Conservation (phyloP, 2,329 filamentous ascomycete genomes). For the Trichoderma simmonsii region DNA sequence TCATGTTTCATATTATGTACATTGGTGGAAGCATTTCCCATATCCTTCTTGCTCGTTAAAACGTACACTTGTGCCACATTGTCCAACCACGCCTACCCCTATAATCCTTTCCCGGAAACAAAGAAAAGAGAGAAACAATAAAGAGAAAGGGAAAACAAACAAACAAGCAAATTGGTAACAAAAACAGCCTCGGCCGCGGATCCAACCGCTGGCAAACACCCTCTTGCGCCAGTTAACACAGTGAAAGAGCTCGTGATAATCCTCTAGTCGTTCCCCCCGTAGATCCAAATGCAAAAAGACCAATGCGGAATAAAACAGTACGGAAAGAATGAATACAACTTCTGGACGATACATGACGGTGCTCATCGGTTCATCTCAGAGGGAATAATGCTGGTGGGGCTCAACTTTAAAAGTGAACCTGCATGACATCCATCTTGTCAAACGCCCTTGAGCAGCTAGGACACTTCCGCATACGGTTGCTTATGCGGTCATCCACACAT, state of each 20-base stretch:
- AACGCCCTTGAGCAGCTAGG: conserved; percentile 92
- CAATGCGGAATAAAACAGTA: background rate
- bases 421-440: conserved; percentile 86
- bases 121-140: background rate
- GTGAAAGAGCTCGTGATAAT: conserved; percentile 11
- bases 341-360: background rate
- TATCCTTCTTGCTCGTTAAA: conserved; percentile 20
- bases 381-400: background rate
- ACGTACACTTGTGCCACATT: conserved; percentile 22
- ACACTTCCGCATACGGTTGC: conserved; percentile 89
- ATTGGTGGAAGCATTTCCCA: conserved; percentile 20
- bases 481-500: conserved; percentile 85
- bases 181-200: background rate
- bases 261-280: conserved; percentile 7
- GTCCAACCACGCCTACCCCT: conserved; percentile 23
- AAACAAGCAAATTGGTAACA: background rate
- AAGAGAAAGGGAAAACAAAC: background rate
- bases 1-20: conserved; percentile 23
- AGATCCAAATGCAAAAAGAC: background rate
- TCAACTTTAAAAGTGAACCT: conserved; percentile 49
- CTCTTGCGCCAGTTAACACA: conserved; percentile 3
- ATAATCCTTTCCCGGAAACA: background rate
- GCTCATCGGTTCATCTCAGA: background rate
- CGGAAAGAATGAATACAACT: background rate
- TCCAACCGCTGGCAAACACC: conserved; percentile 4